Evolutionary conservation across 2,329 filamentous ascomycete species (phyloP).

Genomic region (Alternaria metachromatica): DNA sequence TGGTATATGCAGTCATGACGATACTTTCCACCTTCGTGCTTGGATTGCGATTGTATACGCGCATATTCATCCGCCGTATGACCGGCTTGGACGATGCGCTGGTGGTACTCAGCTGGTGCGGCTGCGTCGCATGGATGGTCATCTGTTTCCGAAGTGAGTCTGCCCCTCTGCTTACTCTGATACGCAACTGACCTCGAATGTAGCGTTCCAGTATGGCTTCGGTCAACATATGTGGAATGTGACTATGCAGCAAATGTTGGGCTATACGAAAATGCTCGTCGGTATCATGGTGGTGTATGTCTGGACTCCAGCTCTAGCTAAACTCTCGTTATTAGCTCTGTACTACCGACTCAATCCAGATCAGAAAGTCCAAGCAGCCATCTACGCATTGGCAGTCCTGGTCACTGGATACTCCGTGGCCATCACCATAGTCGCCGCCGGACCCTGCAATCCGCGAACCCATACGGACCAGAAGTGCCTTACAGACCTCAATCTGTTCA

Average conservation of each 20-base stretch:
- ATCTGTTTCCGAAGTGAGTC: constrained; percentile 16
- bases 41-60: constrained; percentile 23
- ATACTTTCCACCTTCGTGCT: constrained; percentile 18
- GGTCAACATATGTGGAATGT: constrained; percentile 29
- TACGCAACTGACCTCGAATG: neutral
- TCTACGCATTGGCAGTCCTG: constrained; percentile 20
- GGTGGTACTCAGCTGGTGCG: constrained; percentile 21
- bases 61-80: constrained; percentile 14
- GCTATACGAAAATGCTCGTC: constrained; percentile 19
- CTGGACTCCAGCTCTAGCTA: constrained; percentile 30
- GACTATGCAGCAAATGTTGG: constrained; percentile 8
- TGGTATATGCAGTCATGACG: constrained; percentile 19
- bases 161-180: neutral
- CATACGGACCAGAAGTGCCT: constrained; percentile 22
- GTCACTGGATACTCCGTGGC: constrained; percentile 25
- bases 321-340: constrained; percentile 27
- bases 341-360: constrained; percentile 26
- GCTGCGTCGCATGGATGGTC: constrained; percentile 23
- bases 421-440: constrained; percentile 24
- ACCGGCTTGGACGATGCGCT: constrained; percentile 23
- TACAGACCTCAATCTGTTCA: constrained; percentile 23
- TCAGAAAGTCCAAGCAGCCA: constrained; percentile 9
- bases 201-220: constrained; percentile 28
- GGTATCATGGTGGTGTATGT: constrained; percentile 26
- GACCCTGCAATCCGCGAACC: constrained; percentile 22